Evolutionary conservation across 805 yeast species (phyloP).

Genomic region (Yamadazyma akitaensis): DNA sequence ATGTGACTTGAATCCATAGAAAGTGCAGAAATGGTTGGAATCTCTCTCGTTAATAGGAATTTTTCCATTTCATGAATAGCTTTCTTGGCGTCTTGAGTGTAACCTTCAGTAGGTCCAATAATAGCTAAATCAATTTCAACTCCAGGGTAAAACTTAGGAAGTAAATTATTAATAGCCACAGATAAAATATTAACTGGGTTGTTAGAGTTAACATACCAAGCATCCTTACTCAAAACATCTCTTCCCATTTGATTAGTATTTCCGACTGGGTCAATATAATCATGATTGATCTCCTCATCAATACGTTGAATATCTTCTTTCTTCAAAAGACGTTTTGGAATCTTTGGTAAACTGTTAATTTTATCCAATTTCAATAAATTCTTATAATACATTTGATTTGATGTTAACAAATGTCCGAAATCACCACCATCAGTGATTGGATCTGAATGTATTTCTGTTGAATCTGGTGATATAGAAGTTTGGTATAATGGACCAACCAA

Average conservation of each 20-base stretch:
- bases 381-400: conserved; percentile 28
- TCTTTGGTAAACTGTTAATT: conserved; percentile 5
- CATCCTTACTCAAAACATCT: conserved; percentile 29
- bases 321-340: conserved; percentile 10
- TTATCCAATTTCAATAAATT: conserved; percentile 11
- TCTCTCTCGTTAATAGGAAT: conserved; percentile 8
- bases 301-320: conserved; percentile 5
- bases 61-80: conserved; percentile 6
- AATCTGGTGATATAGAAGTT: neutral
- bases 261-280: neutral
- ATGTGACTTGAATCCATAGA: conserved; percentile 26
- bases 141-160: conserved; percentile 22
- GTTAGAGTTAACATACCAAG: conserved; percentile 34
- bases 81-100: neutral
- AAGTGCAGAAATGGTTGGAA: conserved; percentile 22
- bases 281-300: conserved; percentile 5
- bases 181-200: conserved; percentile 23
- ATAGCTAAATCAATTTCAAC: conserved; percentile 31
- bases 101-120: conserved; percentile 34
- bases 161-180: conserved; percentile 23
- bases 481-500: conserved; percentile 31
- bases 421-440: conserved; percentile 28
- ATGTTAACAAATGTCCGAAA: conserved; percentile 30
- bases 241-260: conserved; percentile 24
- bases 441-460: neutral